Conservation (phyloP, 2,329 filamentous ascomycete genomes). For the Cryphonectria carpinicola region DNA sequence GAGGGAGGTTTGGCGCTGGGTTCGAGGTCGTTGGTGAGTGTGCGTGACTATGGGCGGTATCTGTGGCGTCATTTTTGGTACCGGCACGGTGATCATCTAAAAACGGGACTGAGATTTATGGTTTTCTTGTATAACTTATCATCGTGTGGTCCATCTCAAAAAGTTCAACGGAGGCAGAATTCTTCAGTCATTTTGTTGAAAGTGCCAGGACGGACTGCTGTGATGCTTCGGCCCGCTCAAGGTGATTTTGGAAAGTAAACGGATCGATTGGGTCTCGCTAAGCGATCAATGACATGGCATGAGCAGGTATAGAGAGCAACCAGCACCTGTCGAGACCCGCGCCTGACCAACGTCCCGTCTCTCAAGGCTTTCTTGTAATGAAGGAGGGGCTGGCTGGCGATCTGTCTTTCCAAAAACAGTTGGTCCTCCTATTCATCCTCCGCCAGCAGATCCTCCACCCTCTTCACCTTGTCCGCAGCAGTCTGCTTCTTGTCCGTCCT, state of each 20-base stretch:
- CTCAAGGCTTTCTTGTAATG: not conserved
- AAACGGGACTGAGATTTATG: not conserved
- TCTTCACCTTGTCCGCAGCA: slow-evolving; percentile 77
- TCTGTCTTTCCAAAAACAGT: not conserved
- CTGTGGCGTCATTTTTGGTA: not conserved
- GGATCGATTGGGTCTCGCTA: not conserved
- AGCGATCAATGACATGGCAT: not conserved
- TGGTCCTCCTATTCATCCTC: slow-evolving; percentile 27
- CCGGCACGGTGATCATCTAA: not conserved
- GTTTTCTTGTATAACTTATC: not conserved
- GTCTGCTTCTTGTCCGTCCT: slow-evolving; percentile 87
- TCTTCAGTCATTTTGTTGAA: not conserved
- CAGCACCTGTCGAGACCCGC: not conserved
- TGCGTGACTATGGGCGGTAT: not conserved
- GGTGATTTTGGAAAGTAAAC: not conserved
- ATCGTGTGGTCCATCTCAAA: not conserved
- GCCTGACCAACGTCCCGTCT: not conserved
- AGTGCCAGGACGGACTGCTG: not conserved
- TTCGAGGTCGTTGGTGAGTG: not conserved
- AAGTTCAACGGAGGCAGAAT: not conserved
- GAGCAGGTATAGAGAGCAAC: not conserved
- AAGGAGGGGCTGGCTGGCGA: not conserved
- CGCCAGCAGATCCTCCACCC: slow-evolving; percentile 56
- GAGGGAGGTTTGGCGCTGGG: not conserved
- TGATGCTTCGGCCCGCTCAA: not conserved